phyloP scores from a whole-genome alignment of 2,329 filamentous ascomycete genomes.

The Rutstroemia sp. region DNA sequence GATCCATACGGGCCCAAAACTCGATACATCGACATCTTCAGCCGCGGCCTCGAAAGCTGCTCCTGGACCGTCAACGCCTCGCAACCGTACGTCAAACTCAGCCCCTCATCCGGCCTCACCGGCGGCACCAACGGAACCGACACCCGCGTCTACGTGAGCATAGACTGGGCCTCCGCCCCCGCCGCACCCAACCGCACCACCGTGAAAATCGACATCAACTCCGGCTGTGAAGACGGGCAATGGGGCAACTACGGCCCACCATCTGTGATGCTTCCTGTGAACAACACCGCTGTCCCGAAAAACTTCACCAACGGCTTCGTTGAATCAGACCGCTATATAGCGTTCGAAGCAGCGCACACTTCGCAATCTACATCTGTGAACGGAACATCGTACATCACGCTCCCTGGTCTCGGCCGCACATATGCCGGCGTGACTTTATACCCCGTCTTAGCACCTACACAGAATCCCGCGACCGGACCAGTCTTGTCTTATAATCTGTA shows the following conservation, averaged over 20 bases:
- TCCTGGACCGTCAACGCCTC: conserved; percentile 43
- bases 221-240: conserved; percentile 32
- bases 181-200: conserved; percentile 34
- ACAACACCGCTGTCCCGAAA: conserved; percentile 39
- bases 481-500: conserved; percentile 55
- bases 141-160: conserved; percentile 43
- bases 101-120: conserved; percentile 42
- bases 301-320: conserved; percentile 51
- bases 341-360: conserved; percentile 47
- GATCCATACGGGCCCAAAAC: conserved; percentile 48
- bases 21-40: conserved; percentile 58
- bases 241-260: conserved; percentile 39
- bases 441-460: conserved; percentile 43
- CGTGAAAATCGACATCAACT: conserved; percentile 46
- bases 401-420: conserved; percentile 50
- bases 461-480: conserved; percentile 42
- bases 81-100: conserved; percentile 44
- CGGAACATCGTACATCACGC: conserved; percentile 39
- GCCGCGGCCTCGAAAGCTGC: conserved; percentile 45
- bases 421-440: conserved; percentile 49
- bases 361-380: conserved; percentile 35
- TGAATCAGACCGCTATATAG: conserved; percentile 50
- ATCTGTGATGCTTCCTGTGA: conserved; percentile 47
- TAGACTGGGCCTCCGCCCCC: conserved; percentile 47
- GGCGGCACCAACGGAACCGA: conserved; percentile 41